A percentile compares a stretch with the other conserved stretches of the same genome.
phyloP scores from a whole-genome alignment of 768 basidiomycete species.

The Macrolepiota fuliginosa region DNA sequence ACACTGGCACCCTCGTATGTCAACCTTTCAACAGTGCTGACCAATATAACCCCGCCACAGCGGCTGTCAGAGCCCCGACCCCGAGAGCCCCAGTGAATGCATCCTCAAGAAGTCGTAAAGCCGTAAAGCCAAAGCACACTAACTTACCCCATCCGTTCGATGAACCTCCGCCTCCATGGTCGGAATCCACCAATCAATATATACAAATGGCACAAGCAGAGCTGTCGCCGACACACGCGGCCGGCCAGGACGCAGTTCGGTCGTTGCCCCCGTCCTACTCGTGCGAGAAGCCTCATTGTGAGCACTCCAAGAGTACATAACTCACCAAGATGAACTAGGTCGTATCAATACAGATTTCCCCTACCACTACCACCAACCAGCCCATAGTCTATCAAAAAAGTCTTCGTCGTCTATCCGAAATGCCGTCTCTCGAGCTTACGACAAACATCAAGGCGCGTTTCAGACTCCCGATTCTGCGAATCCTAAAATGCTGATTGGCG shows the following conservation, averaged over 20 bases:
- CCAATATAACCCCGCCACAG: too few species aligned
- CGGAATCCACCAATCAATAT: neutral
- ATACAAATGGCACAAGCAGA: neutral
- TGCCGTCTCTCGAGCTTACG: conserved; percentile 42
- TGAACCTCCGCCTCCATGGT: neutral
- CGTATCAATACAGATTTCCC: neutral
- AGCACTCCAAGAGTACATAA: neutral
- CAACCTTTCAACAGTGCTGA: neutral
- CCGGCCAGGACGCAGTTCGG: neutral
- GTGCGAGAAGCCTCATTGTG: neutral
- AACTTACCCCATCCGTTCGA: neutral
- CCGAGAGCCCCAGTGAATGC: neutral
- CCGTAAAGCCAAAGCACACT: neutral
- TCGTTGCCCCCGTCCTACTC: neutral
- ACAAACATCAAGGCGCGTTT: conserved; percentile 41
- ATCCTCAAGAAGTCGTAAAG: neutral
- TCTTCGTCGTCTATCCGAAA: conserved; percentile 8
- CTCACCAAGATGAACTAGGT: too few species aligned
- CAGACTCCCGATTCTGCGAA: neutral
- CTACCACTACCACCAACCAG: neutral
- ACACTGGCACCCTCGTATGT: neutral
- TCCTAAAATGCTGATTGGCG: neutral
- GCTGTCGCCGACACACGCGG: neutral
- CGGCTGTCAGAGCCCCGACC: neutral
- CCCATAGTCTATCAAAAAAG: neutral